Percentiles rank a stretch among this genome's conserved stretches.
phyloP scores from a whole-genome alignment of 1,284 basidiomycete genomes.

The Boletus albobrunnescens region DNA sequence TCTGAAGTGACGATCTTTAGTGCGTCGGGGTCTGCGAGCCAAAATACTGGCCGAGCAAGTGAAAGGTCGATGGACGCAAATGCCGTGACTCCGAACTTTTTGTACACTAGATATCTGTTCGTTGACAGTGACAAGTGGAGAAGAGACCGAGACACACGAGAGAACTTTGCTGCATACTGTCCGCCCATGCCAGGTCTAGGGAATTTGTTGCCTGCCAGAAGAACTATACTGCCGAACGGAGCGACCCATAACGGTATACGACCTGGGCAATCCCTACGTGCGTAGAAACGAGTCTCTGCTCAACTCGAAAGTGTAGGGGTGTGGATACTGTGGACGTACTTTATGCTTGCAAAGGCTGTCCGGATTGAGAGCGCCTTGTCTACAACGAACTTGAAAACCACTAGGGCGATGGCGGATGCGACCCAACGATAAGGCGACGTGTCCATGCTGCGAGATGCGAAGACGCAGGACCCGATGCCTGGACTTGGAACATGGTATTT shows the following conservation, averaged over 20 bases:
- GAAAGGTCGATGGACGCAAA: slow-evolving; percentile 34
- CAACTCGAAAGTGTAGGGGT: background rate
- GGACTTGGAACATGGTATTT: no score
- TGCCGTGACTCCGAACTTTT: slow-evolving; percentile 36
- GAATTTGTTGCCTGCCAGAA: slow-evolving; percentile 30
- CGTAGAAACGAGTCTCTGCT: background rate
- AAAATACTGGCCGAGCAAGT: slow-evolving; percentile 30
- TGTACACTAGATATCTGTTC: slow-evolving; percentile 30
- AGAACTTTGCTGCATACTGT: slow-evolving; percentile 33
- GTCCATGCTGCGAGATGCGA: slow-evolving; percentile 11
- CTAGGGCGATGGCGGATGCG: slow-evolving; percentile 4
- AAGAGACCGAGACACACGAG: slow-evolving; percentile 24
- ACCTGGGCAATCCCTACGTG: slow-evolving; percentile 23
- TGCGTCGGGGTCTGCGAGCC: slow-evolving; percentile 42
- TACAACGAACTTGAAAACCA: slow-evolving; percentile 8
- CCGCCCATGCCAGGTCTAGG: slow-evolving; percentile 35
- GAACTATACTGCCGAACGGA: slow-evolving; percentile 29
- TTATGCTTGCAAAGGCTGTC: slow-evolving; percentile 21
- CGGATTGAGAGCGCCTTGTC: slow-evolving; percentile 14
- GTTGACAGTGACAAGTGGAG: background rate
- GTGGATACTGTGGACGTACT: slow-evolving; percentile 10
- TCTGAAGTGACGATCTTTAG: slow-evolving; percentile 35
- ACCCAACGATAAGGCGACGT: slow-evolving; percentile 13
- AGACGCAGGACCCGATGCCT: no score
- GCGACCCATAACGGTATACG: slow-evolving; percentile 27